These are phyloP conservation scores for Phylloporus sp. DNA, from an alignment of 768 basidiomycete genomes.

Conservation along the genomic window DNA sequence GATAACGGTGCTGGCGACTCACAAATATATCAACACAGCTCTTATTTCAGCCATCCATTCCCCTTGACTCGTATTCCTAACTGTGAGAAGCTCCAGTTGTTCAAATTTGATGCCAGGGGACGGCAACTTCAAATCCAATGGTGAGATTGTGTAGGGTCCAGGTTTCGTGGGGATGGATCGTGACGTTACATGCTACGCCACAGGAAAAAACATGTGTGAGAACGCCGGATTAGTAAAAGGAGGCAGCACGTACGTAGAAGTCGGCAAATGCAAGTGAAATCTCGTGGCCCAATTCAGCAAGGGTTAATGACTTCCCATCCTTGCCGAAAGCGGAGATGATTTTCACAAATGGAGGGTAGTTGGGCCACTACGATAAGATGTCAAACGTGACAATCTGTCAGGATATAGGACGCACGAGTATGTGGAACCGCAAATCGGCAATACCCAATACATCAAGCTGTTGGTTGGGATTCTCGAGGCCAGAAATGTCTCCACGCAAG, in stretches of 20 bases:
- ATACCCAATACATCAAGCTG: constrained; percentile 19
- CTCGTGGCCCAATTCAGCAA: constrained; percentile 24
- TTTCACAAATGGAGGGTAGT: constrained; percentile 24
- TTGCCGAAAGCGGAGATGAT: constrained; percentile 20
- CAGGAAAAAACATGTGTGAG: constrained; percentile 1
- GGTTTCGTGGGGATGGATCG: constrained; percentile 6
- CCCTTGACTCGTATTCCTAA: constrained; percentile 25
- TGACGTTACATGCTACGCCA: constrained; percentile 19
- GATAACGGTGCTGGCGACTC: constrained; percentile 3
- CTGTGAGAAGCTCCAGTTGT: constrained; percentile 22
- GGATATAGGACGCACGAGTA: constrained; percentile 16
- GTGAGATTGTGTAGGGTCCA: constrained; percentile 20
- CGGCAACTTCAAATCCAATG: constrained; percentile 4
- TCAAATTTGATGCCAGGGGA: constrained; percentile 20
- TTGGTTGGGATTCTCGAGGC: constrained; percentile 17
- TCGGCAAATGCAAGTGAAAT: constrained; percentile 29
- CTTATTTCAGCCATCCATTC: constrained; percentile 28
- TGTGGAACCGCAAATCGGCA: constrained; percentile 16
- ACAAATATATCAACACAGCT: constrained; percentile 15
- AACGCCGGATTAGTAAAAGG: background rate
- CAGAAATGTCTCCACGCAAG: constrained; percentile 17
- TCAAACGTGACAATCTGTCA: background rate
- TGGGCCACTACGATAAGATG: constrained; percentile 21
- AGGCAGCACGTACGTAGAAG: constrained; percentile 19
- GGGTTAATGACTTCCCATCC: constrained; percentile 17